Percentiles rank a stretch among this genome's conserved stretches.
Conservation (phyloP, 805 yeast genomes). For the Monosporozyma aerobia region DNA sequence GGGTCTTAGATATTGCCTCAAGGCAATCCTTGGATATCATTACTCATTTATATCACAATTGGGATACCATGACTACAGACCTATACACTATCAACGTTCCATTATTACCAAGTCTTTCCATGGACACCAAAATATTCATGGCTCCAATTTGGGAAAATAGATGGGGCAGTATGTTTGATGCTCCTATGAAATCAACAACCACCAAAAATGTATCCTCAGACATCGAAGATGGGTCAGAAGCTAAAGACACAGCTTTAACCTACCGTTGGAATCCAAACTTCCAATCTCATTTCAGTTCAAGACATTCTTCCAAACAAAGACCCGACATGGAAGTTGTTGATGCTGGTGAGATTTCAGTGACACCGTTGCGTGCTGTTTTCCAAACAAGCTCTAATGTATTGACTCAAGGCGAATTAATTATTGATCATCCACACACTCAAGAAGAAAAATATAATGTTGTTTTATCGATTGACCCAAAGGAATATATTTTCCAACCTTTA, state of each 20-base stretch:
- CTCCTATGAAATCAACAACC: slow-evolving; percentile 9
- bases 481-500: slow-evolving; percentile 37
- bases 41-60: slow-evolving; percentile 45
- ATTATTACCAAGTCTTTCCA: slow-evolving; percentile 42
- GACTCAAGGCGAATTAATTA: slow-evolving; percentile 14
- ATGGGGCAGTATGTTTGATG: slow-evolving; percentile 62
- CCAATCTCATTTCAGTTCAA: slow-evolving; percentile 30
- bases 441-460: slow-evolving; percentile 4
- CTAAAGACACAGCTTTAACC: slow-evolving; percentile 32
- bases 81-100: slow-evolving; percentile 83
- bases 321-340: slow-evolving; percentile 62
- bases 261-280: slow-evolving; percentile 85
- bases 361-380: slow-evolving; percentile 67
- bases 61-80: slow-evolving; percentile 47
- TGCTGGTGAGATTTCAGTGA: slow-evolving; percentile 55
- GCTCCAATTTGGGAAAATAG: slow-evolving; percentile 74
- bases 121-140: slow-evolving; percentile 52
- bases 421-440: neutral
- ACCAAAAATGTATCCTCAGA: slow-evolving; percentile 22
- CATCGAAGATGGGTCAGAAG: slow-evolving; percentile 40
- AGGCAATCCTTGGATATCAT: slow-evolving; percentile 56
- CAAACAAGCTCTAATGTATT: slow-evolving; percentile 24
- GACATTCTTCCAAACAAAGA: slow-evolving; percentile 7
- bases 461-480: slow-evolving; percentile 29
- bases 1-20: slow-evolving; percentile 55